Evolutionary conservation across 371 early-diverging fungal species (phyloP), one percentile per base, ranked within the genome.

Genomic region (Parasitella parasitica): DNA sequence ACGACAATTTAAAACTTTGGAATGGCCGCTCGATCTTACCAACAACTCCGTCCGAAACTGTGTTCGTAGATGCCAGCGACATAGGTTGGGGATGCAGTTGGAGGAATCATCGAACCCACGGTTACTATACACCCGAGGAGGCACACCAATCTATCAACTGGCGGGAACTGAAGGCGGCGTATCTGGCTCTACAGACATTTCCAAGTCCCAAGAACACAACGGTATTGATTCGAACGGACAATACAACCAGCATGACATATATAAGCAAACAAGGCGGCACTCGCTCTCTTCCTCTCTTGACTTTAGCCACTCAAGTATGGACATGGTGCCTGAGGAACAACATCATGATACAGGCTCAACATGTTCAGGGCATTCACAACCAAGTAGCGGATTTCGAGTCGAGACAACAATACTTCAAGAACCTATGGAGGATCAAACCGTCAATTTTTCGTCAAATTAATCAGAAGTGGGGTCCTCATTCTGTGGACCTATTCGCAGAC

Each of bases 181-280:
- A 16, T 13, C 24, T 13, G 30, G 56, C 59, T 13, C 43, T 59
- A 0, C 13, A 22, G 8, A 13, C 50, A 1, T 64, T 64, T 32
- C 65, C 18, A 0, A 13, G 0, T 2, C 20, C 22, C 11, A 18
- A 26, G 39, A 41, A 70, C 22, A 52, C 57, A 1, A 63, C 59
- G 0, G 50, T 69, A 3, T 43, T 72, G 12, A 71, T 70, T 4
- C 60, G 58, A 12, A 69, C 70, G 8, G 70, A 71, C 70, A 75
- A 71, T 37, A 64, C 46, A 0, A 75, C 67, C 8, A 52, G 61
- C 3, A 41, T 62, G 22, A 62, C 72, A 4, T 30, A 50, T 7
- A 50, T 50, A 28, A 24, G 13, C 22, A 36, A 38, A 16, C 39
- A 38, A 16, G 39, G 39, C 2, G 39, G 39, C 1, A 38, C 39